These are phyloP conservation scores for Nematocida parisii DNA, from an alignment of 371 early-diverging fungal genomes.

Conservation along the genomic window DNA sequence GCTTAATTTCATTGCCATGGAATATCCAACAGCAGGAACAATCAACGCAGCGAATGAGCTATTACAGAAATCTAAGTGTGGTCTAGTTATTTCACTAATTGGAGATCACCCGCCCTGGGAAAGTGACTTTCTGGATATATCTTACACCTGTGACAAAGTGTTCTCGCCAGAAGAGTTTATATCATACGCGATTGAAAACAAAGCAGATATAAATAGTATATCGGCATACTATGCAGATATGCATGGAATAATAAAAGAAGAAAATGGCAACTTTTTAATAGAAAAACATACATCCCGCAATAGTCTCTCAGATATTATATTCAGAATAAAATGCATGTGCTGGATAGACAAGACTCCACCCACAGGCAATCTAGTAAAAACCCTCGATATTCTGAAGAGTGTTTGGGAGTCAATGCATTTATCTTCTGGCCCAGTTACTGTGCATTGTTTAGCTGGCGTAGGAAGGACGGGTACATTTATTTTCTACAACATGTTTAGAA, in stretches of 20 bases:
- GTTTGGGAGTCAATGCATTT: neutral
- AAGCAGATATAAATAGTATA: neutral
- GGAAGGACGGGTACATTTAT: conserved; percentile 89
- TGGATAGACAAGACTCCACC: conserved; percentile 53
- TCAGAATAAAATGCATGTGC: conserved; percentile 39
- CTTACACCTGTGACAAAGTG: neutral
- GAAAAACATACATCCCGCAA: conserved; percentile 2
- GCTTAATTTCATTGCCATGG: conserved; percentile 50
- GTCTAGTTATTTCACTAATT: conserved; percentile 44
- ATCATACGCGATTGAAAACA: neutral
- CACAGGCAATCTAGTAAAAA: conserved; percentile 1
- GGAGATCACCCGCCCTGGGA: conserved; percentile 41
- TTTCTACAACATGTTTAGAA: conserved; percentile 72
- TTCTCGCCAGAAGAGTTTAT: conserved; percentile 26
- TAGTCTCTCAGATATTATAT: neutral
- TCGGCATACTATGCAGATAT: neutral
- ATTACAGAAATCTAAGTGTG: conserved; percentile 9
- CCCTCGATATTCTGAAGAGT: conserved; percentile 23
- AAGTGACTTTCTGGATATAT: conserved; percentile 42
- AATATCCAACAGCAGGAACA: conserved; percentile 34
- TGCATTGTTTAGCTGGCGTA: conserved; percentile 93
- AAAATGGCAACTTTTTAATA: conserved; percentile 17
- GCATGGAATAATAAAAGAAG: conserved; percentile 13
- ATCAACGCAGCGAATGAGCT: neutral
- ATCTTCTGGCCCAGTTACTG: conserved; percentile 71